These are phyloP conservation scores for Fusarium sp. DNA, from an alignment of 2,329 filamentous ascomycete species.

Conservation along the genomic window DNA sequence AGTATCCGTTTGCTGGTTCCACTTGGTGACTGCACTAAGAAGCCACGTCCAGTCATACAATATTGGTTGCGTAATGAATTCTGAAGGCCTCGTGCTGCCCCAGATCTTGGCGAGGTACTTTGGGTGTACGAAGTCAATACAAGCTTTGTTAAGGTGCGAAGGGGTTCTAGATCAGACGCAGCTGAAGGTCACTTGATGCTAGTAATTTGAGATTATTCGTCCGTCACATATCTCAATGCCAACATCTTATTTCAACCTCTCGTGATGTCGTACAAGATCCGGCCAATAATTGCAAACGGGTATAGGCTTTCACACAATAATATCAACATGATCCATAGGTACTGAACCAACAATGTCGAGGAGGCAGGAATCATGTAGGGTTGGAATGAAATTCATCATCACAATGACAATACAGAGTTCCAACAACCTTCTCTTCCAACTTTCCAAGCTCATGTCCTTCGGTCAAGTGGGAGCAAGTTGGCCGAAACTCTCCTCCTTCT, in stretches of 20 bases:
- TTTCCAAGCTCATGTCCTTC: not conserved
- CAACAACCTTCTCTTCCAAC: not conserved
- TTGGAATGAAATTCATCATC: not conserved
- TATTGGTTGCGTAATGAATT: constrained; percentile 40
- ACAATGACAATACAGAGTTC: not conserved
- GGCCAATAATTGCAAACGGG: constrained; percentile 8
- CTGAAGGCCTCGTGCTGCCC: constrained; percentile 41
- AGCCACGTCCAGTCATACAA: constrained; percentile 27
- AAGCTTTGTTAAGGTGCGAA: constrained; percentile 34
- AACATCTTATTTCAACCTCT: not conserved
- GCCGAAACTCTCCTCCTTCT: not conserved
- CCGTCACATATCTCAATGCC: constrained; percentile 9
- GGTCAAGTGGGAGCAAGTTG: constrained; percentile 19
- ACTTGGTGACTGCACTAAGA: constrained; percentile 28
- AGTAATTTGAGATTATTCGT: constrained; percentile 8
- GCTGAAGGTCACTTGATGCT: constrained; percentile 14
- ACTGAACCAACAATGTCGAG: not conserved
- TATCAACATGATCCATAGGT: not conserved
- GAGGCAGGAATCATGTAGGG: not conserved
- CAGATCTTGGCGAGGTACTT: constrained; percentile 42
- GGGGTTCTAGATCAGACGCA: constrained; percentile 3
- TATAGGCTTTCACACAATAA: not conserved
- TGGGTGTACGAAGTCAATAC: constrained; percentile 35
- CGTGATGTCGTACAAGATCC: not conserved
- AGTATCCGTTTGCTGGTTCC: constrained; percentile 35